A percentile compares a stretch with the other conserved stretches of the same genome.
phyloP scores from a whole-genome alignment of 148 eudicot species.

The Polygonum aviculare region DNA sequence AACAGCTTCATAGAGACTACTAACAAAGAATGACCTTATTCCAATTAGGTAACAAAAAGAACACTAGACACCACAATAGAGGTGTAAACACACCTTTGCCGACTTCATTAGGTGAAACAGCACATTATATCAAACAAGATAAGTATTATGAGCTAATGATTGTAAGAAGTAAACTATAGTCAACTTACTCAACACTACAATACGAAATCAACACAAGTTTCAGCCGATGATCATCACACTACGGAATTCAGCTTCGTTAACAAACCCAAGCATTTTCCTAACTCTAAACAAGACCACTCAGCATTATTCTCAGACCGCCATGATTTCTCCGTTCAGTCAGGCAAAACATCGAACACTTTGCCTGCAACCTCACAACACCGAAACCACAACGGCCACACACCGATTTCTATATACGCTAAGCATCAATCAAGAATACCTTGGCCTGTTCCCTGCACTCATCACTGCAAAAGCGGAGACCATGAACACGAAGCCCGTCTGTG shows the following conservation, averaged over 20 bases:
- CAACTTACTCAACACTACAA: neutral
- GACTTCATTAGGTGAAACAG: neutral
- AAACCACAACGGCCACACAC: neutral
- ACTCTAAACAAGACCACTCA: neutral
- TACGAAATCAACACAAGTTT: neutral
- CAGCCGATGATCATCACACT: neutral
- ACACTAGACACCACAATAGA: neutral
- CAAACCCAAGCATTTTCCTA: neutral
- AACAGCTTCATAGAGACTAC: neutral
- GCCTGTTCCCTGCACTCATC: conserved; percentile 48
- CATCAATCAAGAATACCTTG: conserved; percentile 29
- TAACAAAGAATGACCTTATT: neutral
- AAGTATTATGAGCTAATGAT: neutral
- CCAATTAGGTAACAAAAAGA: neutral
- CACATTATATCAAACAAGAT: neutral
- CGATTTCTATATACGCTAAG: neutral
- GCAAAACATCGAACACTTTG: conserved; percentile 34
- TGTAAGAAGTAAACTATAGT: neutral
- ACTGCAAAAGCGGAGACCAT: conserved; percentile 37
- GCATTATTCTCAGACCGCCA: neutral
- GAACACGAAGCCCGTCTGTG: conserved; percentile 7
- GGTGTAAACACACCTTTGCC: neutral
- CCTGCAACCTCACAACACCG: conserved; percentile 13
- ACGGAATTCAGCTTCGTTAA: too few species aligned
- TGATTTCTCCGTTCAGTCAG: conserved; percentile 1